phyloP scores from a whole-genome alignment of 176 grass and related monocot genomes.

The Musa troglodytarum region DNA sequence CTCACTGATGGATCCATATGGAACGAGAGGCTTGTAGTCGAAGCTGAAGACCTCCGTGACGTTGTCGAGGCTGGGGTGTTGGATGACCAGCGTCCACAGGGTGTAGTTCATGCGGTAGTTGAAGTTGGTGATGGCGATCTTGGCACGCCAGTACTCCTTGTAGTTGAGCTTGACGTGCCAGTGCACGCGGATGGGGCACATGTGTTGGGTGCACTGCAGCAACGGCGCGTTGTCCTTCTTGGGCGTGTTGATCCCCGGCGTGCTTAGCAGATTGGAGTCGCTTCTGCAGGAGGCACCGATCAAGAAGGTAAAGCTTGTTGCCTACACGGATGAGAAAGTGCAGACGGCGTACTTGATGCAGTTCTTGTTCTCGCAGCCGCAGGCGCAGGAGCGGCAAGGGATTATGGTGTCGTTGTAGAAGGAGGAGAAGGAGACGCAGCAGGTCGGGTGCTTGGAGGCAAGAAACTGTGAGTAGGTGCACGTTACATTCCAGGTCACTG shows the following conservation, averaged over 20 bases:
- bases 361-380: slow-evolving; percentile 75
- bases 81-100: slow-evolving; percentile 76
- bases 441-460: slow-evolving; percentile 57
- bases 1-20: slow-evolving; percentile 64
- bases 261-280: slow-evolving; percentile 43
- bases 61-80: slow-evolving; percentile 83
- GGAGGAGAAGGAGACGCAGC: slow-evolving; percentile 87
- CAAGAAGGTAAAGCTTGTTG: neutral
- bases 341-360: slow-evolving; percentile 44
- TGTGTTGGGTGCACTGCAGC: slow-evolving; percentile 73
- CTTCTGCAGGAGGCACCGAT: slow-evolving; percentile 16
- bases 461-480: slow-evolving; percentile 83
- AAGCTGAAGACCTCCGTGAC: slow-evolving; percentile 86
- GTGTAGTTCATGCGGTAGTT: slow-evolving; percentile 96
- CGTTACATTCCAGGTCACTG: slow-evolving; percentile 84
- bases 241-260: slow-evolving; percentile 58
- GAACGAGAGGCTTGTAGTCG: slow-evolving; percentile 64
- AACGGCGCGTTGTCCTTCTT: slow-evolving; percentile 53
- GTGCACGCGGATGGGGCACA: slow-evolving; percentile 86
- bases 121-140: slow-evolving; percentile 84
- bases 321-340: neutral
- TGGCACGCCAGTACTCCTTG: slow-evolving; percentile 91
- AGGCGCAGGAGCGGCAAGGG: slow-evolving; percentile 59
- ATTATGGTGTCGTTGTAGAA: slow-evolving; percentile 93
- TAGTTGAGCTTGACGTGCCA: slow-evolving; percentile 99